Base-by-base conservation (phyloP, 164 flowering plant species). In the Amborella trichopoda region DNA sequence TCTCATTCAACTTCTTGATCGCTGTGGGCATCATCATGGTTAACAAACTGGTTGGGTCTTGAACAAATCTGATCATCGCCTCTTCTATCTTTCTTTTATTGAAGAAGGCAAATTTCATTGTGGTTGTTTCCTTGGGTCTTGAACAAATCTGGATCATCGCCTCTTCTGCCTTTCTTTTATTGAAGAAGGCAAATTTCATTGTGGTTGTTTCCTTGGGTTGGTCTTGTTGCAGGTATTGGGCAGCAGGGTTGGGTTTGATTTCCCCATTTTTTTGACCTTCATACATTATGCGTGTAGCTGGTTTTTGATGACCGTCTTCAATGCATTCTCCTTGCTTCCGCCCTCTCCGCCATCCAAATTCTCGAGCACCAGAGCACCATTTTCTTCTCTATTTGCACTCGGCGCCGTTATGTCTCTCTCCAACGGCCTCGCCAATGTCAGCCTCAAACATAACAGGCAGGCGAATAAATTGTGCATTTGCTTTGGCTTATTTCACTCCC, bases 321-420 rank as follows among this genome's bases (percentile, higher is more conserved):
- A 75, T 62, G 65, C 76, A 12, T 46, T 75, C 2, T 66, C 88
- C 2, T 33, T 78, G 61, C 76, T 85, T 41, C 95, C 95, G 0
- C 67, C 64, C 46, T 67, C 90, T 6, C 95, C 95, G 43, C 85
- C 90, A 13, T 60, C 81, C 4, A 85, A 74, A 53, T 42, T 81
- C 3, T n/a, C n/a, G n/a, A n/a, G n/a, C n/a, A n/a, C n/a, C n/a
- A n/a, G n/a, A n/a, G 79, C 90, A 6, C 90, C 87, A 40, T 74
- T 75, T 65, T 73, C 85, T 25, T 75, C 87, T 20, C 68, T 85
- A 36, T 81, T 81, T 52, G 44, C 72, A 13, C 51, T 85, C 53
- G 90, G 90, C 4, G 66, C 58, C 26, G 81, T 85, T 46, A 85
- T 85, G 95, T 64, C 95, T 47, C 61, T 81, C 40, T 76, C 95